A percentile compares a stretch with the other conserved stretches of the same genome.
Evolutionary conservation across 2,329 filamentous ascomycete genomes (phyloP).

Genomic region (Chaetomium strumarium): DNA sequence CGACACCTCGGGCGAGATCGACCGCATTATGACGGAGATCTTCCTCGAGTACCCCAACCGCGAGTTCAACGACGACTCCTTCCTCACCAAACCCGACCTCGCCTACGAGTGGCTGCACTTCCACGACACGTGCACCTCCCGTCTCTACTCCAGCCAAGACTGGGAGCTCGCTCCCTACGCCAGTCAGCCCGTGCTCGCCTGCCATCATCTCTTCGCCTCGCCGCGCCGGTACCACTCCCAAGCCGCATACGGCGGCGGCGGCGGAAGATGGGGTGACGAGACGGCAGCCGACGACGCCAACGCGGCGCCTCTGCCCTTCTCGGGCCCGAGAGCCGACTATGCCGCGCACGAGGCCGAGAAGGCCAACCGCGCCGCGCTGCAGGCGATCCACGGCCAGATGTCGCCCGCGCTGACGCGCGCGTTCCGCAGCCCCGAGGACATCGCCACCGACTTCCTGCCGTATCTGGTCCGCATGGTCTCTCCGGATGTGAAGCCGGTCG

Average conservation of each 20-base stretch:
- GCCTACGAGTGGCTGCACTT: constrained; percentile 96
- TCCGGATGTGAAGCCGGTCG: constrained; percentile 84
- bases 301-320: constrained; percentile 62
- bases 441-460: constrained; percentile 78
- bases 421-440: constrained; percentile 71
- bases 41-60: constrained; percentile 82
- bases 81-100: constrained; percentile 77
- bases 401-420: constrained; percentile 65
- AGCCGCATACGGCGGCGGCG: constrained; percentile 34
- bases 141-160: constrained; percentile 76
- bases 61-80: constrained; percentile 87
- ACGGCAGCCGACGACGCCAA: constrained; percentile 43
- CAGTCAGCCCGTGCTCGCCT: constrained; percentile 78
- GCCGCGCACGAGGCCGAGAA: constrained; percentile 75
- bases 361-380: constrained; percentile 67
- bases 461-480: constrained; percentile 79
- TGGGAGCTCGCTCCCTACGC: constrained; percentile 91
- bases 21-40: constrained; percentile 74
- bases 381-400: constrained; percentile 65
- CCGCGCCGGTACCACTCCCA: constrained; percentile 47
- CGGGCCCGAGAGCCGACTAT: constrained; percentile 76
- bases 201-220: constrained; percentile 85
- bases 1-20: constrained; percentile 71
- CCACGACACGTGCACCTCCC: constrained; percentile 74
- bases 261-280: constrained; percentile 39